phyloP scores from a whole-genome alignment of 2,329 filamentous ascomycete genomes.

The Xylariaceae sp. region DNA sequence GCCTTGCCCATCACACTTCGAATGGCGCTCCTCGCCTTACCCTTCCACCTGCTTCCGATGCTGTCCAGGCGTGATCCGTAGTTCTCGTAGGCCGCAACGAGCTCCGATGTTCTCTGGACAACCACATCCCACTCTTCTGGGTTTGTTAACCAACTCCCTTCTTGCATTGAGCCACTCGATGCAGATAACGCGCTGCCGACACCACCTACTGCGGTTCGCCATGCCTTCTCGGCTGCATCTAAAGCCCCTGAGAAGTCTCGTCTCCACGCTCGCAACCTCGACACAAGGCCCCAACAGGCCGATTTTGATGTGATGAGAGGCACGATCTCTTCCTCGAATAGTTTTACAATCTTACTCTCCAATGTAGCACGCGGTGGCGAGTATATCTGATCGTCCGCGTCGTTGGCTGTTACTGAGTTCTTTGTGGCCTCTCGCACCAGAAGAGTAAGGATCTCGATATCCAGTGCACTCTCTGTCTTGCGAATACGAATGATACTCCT shows the following conservation, averaged over 20 bases:
- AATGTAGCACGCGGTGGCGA: slow-evolving; percentile 63
- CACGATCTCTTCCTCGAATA: slow-evolving; percentile 77
- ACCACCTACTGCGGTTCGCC: slow-evolving; percentile 72
- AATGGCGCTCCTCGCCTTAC: slow-evolving; percentile 85
- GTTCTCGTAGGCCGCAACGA: slow-evolving; percentile 85
- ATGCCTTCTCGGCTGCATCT: slow-evolving; percentile 87
- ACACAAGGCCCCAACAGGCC: slow-evolving; percentile 77
- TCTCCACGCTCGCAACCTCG: slow-evolving; percentile 76
- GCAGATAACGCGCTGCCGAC: slow-evolving; percentile 55
- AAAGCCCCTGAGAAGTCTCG: slow-evolving; percentile 74
- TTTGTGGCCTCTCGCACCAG: slow-evolving; percentile 73
- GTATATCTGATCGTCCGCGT: slow-evolving; percentile 45
- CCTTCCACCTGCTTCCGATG: slow-evolving; percentile 83
- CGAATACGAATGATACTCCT: slow-evolving; percentile 78
- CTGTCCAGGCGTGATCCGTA: slow-evolving; percentile 70
- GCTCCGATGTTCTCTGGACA: slow-evolving; percentile 78
- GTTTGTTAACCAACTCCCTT: slow-evolving; percentile 60
- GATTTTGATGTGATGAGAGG: slow-evolving; percentile 84
- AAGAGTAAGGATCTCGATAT: slow-evolving; percentile 73
- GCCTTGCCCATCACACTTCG: slow-evolving; percentile 83
- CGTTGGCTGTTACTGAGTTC: slow-evolving; percentile 37
- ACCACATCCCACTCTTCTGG: slow-evolving; percentile 73
- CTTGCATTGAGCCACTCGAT: slow-evolving; percentile 41
- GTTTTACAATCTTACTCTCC: slow-evolving; percentile 68
- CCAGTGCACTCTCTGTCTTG: slow-evolving; percentile 78